Conservation (phyloP, 2,329 filamentous ascomycete species). For the Beauveria asiatica region DNA sequence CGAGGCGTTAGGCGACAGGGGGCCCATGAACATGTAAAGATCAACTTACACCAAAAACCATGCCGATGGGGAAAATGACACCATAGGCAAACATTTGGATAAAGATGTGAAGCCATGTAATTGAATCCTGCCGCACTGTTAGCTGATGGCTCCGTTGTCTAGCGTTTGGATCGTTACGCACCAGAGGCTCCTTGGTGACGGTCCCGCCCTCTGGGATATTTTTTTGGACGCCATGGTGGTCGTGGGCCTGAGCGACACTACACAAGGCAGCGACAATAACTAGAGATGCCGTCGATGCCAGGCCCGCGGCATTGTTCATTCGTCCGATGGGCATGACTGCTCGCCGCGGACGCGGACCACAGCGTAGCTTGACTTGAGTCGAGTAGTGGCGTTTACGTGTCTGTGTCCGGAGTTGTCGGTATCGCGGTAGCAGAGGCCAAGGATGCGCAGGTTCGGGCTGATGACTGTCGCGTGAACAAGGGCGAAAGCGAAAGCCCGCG, state of each 20-base stretch:
- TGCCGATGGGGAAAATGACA: constrained; percentile 84
- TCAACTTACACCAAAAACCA: constrained; percentile 73
- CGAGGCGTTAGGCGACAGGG: constrained; percentile 9
- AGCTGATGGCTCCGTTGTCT: constrained; percentile 18
- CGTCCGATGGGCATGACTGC: background rate
- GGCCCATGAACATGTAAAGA: background rate
- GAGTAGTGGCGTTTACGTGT: too few relatives aligned
- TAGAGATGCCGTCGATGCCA: background rate
- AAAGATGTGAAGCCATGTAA: constrained; percentile 90
- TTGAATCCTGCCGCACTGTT: constrained; percentile 53
- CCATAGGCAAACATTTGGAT: constrained; percentile 83
- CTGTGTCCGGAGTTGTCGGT: background rate
- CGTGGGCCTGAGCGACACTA: constrained; percentile 31
- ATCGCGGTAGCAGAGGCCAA: background rate
- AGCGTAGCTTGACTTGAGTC: background rate
- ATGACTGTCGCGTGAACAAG: background rate
- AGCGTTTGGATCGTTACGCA: constrained; percentile 32
- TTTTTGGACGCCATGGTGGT: constrained; percentile 39
- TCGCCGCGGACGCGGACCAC: background rate
- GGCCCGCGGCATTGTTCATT: background rate
- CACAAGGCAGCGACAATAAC: constrained; percentile 12
- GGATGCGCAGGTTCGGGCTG: background rate
- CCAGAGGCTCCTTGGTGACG: constrained; percentile 65
- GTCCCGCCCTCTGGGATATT: constrained; percentile 58
- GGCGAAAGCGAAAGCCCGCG: background rate